These are phyloP conservation scores for Trametes versicolor DNA, from an alignment of 1,284 basidiomycete species.

Conservation along the genomic window DNA sequence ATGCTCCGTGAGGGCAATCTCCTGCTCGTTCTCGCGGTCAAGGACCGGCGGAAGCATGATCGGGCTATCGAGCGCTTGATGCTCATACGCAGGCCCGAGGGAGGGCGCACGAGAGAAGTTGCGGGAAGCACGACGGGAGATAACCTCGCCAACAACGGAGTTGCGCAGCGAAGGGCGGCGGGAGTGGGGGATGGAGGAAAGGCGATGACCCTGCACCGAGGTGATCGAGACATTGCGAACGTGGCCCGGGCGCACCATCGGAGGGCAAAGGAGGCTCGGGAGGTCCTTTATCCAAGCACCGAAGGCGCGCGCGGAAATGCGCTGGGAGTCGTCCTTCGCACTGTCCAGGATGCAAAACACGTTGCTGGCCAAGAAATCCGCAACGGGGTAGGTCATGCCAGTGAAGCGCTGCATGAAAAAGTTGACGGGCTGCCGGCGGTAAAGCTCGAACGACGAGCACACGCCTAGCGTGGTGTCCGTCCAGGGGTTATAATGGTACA, in stretches of 20 bases:
- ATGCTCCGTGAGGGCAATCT: slow-evolving; percentile 38
- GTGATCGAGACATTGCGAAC: slow-evolving; percentile 62
- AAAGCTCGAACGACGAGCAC: slow-evolving; percentile 87
- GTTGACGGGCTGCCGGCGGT: slow-evolving; percentile 79
- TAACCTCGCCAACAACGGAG: slow-evolving; percentile 53
- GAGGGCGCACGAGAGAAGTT: slow-evolving; percentile 70
- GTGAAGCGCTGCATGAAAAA: slow-evolving; percentile 94
- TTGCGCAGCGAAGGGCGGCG: slow-evolving; percentile 74
- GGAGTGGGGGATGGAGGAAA: slow-evolving; percentile 71
- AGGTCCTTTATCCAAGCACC: slow-evolving; percentile 88
- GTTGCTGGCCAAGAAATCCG: slow-evolving; percentile 84
- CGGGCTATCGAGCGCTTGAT: slow-evolving; percentile 32
- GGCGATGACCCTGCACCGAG: slow-evolving; percentile 67
- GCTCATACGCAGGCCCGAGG: slow-evolving; percentile 63
- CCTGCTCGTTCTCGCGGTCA: slow-evolving; percentile 62
- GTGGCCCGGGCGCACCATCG: slow-evolving; percentile 43
- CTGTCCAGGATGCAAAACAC: slow-evolving; percentile 88
- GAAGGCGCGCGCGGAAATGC: slow-evolving; percentile 86
- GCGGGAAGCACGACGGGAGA: slow-evolving; percentile 60
- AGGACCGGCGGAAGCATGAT: slow-evolving; percentile 36
- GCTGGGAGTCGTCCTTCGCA: slow-evolving; percentile 61
- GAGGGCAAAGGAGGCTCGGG: slow-evolving; percentile 67
- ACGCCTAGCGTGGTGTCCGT: slow-evolving; percentile 86
- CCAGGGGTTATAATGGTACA: slow-evolving; percentile 99
- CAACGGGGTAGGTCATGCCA: slow-evolving; percentile 90